phyloP scores from a whole-genome alignment of 345 rosid species.

The Citrus reticulata region DNA sequence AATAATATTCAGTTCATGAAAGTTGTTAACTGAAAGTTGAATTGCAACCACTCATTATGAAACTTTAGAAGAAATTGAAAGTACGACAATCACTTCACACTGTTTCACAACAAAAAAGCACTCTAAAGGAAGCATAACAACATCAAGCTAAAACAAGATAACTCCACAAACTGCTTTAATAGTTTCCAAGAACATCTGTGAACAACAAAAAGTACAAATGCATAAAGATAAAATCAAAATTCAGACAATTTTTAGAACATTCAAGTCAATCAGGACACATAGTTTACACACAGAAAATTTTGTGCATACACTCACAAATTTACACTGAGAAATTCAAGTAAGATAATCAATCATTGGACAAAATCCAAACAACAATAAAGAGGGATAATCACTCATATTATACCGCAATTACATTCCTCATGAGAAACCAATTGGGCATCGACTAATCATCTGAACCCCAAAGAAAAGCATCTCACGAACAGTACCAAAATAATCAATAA shows the following conservation, averaged over 20 bases:
- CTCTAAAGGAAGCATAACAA: not conserved
- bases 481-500: not conserved
- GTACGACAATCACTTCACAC: not conserved
- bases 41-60: not conserved
- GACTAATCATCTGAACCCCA: not conserved
- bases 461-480: not conserved
- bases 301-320: not conserved
- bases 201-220: too few relatives aligned
- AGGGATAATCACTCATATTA: not conserved
- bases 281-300: not conserved
- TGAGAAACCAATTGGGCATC: not conserved
- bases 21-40: not conserved
- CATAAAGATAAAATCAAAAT: not conserved
- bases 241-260: not conserved
- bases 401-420: not conserved
- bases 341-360: not conserved
- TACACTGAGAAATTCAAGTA: not conserved
- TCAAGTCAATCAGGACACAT: not conserved
- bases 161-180: too few relatives aligned
- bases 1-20: not conserved
- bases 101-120: not conserved
- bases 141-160: too few relatives aligned
- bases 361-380: not conserved
- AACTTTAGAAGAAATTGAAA: not conserved
- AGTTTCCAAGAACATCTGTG: not conserved